phyloP scores from a whole-genome alignment of 495 filamentous ascomycete species.

The Annulohypoxylon maeteangense region DNA sequence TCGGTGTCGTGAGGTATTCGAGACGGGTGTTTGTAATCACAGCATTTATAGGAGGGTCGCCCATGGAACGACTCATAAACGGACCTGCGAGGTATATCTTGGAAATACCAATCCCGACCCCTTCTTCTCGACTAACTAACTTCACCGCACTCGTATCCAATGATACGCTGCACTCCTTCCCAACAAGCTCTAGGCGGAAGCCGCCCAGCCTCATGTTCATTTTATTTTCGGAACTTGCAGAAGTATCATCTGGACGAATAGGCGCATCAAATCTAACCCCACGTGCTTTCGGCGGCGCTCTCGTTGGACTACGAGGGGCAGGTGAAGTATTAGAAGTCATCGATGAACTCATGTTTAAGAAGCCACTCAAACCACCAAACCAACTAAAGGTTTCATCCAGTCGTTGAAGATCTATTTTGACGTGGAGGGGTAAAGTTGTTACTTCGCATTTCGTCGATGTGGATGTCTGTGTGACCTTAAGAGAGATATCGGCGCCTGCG shows the following conservation, averaged over 20 bases:
- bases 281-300: constrained; percentile 54
- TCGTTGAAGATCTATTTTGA: constrained; percentile 80
- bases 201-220: constrained; percentile 81
- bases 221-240: constrained; percentile 68
- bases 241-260: constrained; percentile 58
- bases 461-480: constrained; percentile 65
- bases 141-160: constrained; percentile 84
- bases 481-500: constrained; percentile 70
- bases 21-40: constrained; percentile 72
- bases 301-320: constrained; percentile 53
- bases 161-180: constrained; percentile 77
- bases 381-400: constrained; percentile 88
- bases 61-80: constrained; percentile 58
- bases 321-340: constrained; percentile 76
- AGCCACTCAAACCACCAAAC: constrained; percentile 92
- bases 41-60: constrained; percentile 60
- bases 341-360: constrained; percentile 87
- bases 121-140: constrained; percentile 74
- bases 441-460: constrained; percentile 70
- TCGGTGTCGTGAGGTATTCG: constrained; percentile 78
- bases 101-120: constrained; percentile 76
- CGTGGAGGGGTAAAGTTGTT: constrained; percentile 80
- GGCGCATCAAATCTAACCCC: constrained; percentile 80
- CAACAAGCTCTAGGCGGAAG: constrained; percentile 74
- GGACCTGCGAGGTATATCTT: constrained; percentile 79